Conservation (phyloP, 2,329 filamentous ascomycete genomes). For the Apiospora marii region DNA sequence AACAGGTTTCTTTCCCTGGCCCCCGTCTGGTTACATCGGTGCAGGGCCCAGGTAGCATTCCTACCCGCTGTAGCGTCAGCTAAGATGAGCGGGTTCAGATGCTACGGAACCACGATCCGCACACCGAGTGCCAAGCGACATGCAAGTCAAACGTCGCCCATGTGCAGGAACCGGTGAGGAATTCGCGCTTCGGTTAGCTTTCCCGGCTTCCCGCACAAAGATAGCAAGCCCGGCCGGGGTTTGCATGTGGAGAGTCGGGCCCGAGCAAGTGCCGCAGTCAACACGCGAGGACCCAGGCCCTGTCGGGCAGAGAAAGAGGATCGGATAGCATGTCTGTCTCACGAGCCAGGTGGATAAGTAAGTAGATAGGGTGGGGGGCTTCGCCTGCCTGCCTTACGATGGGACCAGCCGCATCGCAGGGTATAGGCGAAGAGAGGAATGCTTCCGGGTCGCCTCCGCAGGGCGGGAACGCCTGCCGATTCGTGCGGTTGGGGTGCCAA, state of each 20-base stretch:
- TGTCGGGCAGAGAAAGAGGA: background rate
- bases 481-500: background rate
- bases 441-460: background rate
- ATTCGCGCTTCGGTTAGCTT: background rate
- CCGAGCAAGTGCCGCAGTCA: background rate
- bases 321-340: slow-evolving; percentile 1
- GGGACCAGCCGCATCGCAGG: background rate
- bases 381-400: background rate
- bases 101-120: background rate
- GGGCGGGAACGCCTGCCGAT: background rate
- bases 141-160: background rate
- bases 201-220: background rate
- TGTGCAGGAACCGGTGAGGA: background rate
- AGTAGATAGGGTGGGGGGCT: background rate
- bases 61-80: background rate
- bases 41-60: background rate
- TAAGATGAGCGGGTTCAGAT: background rate
- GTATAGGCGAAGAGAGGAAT: background rate
- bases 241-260: background rate
- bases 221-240: background rate
- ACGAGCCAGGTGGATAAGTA: background rate
- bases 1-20: background rate
- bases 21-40: background rate
- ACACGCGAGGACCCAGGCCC: background rate
- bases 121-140: background rate